Conservation (phyloP, 2,329 filamentous ascomycete genomes). For the Ophiobolus disseminans region DNA sequence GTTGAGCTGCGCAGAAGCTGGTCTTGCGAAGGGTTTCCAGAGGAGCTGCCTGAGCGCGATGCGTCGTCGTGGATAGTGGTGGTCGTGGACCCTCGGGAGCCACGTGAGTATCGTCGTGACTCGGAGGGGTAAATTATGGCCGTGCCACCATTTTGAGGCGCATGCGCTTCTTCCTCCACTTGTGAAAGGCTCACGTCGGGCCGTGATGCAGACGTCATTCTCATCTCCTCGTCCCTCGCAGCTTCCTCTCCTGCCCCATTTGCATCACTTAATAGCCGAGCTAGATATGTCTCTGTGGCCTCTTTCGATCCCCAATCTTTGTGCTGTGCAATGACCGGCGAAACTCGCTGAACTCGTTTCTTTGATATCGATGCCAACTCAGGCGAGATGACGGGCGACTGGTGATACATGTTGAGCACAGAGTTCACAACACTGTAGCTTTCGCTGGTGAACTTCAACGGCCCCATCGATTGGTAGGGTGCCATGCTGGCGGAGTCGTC, state of each 20-base stretch:
- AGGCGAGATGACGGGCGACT: conserved; percentile 45
- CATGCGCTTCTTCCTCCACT: conserved; percentile 32
- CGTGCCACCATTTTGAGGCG: conserved; percentile 38
- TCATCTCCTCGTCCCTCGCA: conserved; percentile 9
- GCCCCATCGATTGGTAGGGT: conserved; percentile 35
- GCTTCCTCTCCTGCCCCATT: conserved; percentile 35
- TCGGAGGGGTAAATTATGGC: conserved; percentile 48
- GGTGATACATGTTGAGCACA: conserved; percentile 52
- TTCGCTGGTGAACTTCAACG: conserved; percentile 49
- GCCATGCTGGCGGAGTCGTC: conserved; percentile 50
- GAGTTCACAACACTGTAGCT: conserved; percentile 54
- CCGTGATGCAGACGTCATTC: conserved; percentile 12
- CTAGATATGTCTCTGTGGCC: conserved; percentile 62
- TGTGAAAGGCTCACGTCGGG: conserved; percentile 27
- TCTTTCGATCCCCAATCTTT: conserved; percentile 63
- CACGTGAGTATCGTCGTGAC: conserved; percentile 44
- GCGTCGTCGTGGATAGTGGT: conserved; percentile 44
- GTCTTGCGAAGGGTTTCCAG: conserved; percentile 37
- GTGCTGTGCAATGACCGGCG: conserved; percentile 61
- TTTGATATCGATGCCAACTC: conserved; percentile 50
- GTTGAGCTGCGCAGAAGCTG: conserved; percentile 47
- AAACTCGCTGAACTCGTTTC: conserved; percentile 54
- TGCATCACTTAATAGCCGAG: conserved; percentile 53
- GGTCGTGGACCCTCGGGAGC: conserved; percentile 39
- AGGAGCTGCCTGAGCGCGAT: conserved; percentile 43